Percentiles rank a stretch among this genome's conserved stretches.
phyloP scores from a whole-genome alignment of 2,329 filamentous ascomycete species.

The Triangularia setosa region DNA sequence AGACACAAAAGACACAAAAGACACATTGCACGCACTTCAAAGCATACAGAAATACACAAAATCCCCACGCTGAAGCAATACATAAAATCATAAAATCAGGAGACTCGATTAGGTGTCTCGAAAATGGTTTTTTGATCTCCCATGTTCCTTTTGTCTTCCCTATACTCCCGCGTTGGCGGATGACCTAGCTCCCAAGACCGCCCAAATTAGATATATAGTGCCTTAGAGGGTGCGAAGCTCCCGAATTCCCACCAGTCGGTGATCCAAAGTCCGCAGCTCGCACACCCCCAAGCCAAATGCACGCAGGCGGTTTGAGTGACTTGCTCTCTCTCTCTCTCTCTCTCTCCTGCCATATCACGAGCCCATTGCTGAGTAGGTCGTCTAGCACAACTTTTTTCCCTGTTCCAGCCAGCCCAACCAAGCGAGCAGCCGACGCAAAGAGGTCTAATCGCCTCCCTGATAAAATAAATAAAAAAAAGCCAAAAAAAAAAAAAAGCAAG shows the following conservation, averaged over 20 bases:
- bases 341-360: background rate
- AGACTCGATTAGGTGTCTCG: background rate
- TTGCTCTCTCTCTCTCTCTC: background rate
- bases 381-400: background rate
- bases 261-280: background rate
- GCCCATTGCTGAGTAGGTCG: background rate
- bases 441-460: background rate
- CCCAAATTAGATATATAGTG: background rate
- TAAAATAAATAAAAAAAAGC: slow-evolving; percentile 7
- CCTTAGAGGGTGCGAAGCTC: background rate
- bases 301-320: background rate
- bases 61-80: background rate
- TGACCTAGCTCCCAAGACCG: background rate
- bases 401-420: background rate
- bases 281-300: background rate
- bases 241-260: background rate
- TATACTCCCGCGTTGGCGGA: slow-evolving; percentile 2
- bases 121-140: background rate
- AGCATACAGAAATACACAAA: background rate
- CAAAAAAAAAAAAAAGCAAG: slow-evolving; percentile 9
- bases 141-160: slow-evolving; percentile 8
- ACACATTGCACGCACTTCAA: background rate
- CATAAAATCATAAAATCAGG: background rate
- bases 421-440: background rate
- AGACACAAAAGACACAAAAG: background rate